Percentiles rank a stretch among this genome's conserved stretches.
Conservation (phyloP, 2,329 filamentous ascomycete species). For the Nigrograna mackinnonii region DNA sequence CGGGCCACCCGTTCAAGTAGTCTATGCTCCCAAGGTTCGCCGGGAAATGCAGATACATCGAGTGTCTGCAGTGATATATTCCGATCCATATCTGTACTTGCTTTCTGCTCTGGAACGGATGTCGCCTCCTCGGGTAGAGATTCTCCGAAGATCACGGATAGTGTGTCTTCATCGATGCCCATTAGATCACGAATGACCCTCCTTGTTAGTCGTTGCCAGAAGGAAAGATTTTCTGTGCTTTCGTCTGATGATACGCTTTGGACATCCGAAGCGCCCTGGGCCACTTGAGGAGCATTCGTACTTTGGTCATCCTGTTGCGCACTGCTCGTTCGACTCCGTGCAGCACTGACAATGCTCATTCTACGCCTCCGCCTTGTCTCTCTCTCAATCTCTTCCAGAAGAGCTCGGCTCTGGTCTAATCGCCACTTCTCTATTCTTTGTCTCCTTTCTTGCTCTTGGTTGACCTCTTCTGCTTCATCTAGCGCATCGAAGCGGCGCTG, state of each 20-base stretch:
- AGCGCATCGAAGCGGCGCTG: constrained; percentile 60
- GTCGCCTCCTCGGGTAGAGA: constrained; percentile 58
- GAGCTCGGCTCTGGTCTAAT: constrained; percentile 81
- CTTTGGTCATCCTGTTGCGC: constrained; percentile 14
- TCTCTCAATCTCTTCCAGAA: constrained; percentile 86
- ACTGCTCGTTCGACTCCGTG: constrained; percentile 32
- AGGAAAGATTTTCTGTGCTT: constrained; percentile 62
- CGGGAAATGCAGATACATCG: constrained; percentile 36
- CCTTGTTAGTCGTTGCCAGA: constrained; percentile 81
- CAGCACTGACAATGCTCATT: constrained; percentile 60
- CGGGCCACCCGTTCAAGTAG: constrained; percentile 83
- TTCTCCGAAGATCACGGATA: constrained; percentile 88
- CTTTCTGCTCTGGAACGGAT: constrained; percentile 20
- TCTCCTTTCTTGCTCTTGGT: constrained; percentile 72
- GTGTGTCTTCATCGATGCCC: constrained; percentile 82
- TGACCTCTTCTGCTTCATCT: constrained; percentile 54
- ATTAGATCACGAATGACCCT: constrained; percentile 88
- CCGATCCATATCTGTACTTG: constrained; percentile 18
- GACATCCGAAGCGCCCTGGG: constrained; percentile 25
- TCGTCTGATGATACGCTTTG: constrained; percentile 43
- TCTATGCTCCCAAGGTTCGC: constrained; percentile 69
- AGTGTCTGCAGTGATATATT: constrained; percentile 23
- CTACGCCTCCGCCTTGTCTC: constrained; percentile 73
- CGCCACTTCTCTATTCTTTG: constrained; percentile 90
- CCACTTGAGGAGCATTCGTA: constrained; percentile 11